These are phyloP conservation scores for Esteya vermicola DNA, from an alignment of 2,329 filamentous ascomycete genomes.

Conservation along the genomic window DNA sequence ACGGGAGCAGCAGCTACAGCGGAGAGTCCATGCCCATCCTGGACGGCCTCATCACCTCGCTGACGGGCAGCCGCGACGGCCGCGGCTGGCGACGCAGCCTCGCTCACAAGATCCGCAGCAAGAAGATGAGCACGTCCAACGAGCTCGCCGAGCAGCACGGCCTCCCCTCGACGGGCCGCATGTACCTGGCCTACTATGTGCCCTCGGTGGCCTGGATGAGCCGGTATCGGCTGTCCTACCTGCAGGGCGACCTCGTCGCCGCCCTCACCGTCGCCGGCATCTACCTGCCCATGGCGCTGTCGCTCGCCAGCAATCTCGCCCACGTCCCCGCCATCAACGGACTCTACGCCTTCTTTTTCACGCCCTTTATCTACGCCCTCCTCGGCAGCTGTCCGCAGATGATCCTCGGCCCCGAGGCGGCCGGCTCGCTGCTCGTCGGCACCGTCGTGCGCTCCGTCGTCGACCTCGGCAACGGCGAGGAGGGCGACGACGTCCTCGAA, in stretches of 20 bases:
- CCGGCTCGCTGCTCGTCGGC: constrained; percentile 80
- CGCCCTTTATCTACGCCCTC: constrained; percentile 79
- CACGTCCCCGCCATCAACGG: constrained; percentile 91
- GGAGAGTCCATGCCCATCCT: constrained; percentile 21
- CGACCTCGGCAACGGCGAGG: constrained; percentile 47
- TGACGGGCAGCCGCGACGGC: constrained; percentile 22
- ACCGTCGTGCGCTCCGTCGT: constrained; percentile 71
- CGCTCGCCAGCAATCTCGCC: constrained; percentile 79
- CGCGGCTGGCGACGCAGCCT: constrained; percentile 34
- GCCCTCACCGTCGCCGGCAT: constrained; percentile 96
- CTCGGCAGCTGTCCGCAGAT: constrained; percentile 86
- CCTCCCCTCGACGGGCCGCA: constrained; percentile 55
- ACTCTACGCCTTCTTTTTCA: constrained; percentile 86
- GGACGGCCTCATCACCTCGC: constrained; percentile 23
- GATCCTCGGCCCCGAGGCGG: constrained; percentile 88
- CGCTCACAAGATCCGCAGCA: constrained; percentile 19
- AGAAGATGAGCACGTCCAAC: constrained; percentile 59
- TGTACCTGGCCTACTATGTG: constrained; percentile 85
- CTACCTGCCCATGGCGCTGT: constrained; percentile 94
- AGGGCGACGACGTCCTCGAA: constrained; percentile 53
- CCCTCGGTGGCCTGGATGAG: constrained; percentile 82
- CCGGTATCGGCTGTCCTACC: constrained; percentile 70
- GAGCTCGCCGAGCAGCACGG: constrained; percentile 60
- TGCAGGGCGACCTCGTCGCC: constrained; percentile 75
- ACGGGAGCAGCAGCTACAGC: constrained; percentile 13